Evolutionary conservation across 1,284 basidiomycete genomes (phyloP).

Genomic region (Sanghuangporus baumii): DNA sequence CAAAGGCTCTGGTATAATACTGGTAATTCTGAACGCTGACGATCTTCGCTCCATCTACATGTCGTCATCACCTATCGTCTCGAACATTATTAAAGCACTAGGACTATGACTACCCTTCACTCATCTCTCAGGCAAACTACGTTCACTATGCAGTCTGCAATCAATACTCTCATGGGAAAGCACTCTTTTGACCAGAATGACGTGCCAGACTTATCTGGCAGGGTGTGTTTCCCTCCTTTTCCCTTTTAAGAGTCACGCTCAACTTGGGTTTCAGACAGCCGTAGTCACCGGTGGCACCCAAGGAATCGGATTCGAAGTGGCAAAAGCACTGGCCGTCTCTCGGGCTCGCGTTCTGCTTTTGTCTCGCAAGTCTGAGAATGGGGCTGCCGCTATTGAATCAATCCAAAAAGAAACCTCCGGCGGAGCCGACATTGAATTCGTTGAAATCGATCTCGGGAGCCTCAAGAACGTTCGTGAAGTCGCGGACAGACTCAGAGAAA

Average conservation of each 20-base stretch:
- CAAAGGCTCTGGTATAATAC: neutral
- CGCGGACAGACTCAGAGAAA: constrained; percentile 29
- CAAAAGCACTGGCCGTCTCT: constrained; percentile 32
- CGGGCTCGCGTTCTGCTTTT: constrained; percentile 37
- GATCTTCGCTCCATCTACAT: neutral
- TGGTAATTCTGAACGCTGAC: neutral
- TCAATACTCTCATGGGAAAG: constrained; percentile 6
- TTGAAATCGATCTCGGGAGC: constrained; percentile 36
- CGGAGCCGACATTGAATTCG: constrained; percentile 31
- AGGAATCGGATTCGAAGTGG: constrained; percentile 38
- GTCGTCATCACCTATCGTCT: neutral
- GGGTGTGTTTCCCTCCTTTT: neutral
- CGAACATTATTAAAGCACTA: too few relatives aligned
- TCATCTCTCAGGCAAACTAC: neutral
- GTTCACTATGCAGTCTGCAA: constrained; percentile 9
- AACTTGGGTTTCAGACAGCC: constrained; percentile 25
- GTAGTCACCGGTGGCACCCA: constrained; percentile 40
- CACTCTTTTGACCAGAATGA: constrained; percentile 6
- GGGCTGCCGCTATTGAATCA: constrained; percentile 33
- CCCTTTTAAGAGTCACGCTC: neutral
- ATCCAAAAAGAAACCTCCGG: constrained; percentile 29
- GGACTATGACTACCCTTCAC: neutral
- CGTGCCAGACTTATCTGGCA: constrained; percentile 6
- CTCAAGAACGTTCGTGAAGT: constrained; percentile 34
- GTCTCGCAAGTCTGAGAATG: constrained; percentile 35